phyloP scores from a whole-genome alignment of 2,329 filamentous ascomycete species.

The Phyllosticta capitalensis region DNA sequence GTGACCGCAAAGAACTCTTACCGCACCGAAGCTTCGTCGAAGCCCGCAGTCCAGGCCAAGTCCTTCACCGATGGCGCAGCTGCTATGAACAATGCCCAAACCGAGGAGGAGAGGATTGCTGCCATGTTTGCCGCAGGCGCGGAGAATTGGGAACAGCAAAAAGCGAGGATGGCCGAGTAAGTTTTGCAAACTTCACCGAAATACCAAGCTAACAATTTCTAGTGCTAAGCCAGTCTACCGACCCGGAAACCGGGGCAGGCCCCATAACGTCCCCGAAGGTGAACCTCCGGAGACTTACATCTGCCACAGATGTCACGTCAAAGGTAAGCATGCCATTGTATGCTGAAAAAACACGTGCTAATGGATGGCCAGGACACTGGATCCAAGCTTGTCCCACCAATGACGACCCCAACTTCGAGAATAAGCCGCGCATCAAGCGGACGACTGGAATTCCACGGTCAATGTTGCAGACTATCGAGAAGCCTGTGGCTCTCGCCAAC shows the following conservation, averaged over 20 bases:
- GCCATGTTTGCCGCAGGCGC: constrained; percentile 87
- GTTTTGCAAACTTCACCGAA: constrained; percentile 18
- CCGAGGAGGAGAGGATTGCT: constrained; percentile 86
- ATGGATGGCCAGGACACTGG: constrained; percentile 62
- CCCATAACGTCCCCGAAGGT: constrained; percentile 75
- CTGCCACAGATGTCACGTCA: constrained; percentile 91
- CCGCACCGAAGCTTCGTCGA: constrained; percentile 52
- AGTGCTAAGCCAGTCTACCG: constrained; percentile 36
- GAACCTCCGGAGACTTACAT: constrained; percentile 90
- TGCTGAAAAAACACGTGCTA: constrained; percentile 15
- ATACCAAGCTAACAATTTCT: constrained; percentile 7
- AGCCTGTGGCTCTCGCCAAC: constrained; percentile 63
- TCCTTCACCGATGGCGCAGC: constrained; percentile 43
- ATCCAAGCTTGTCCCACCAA: constrained; percentile 98
- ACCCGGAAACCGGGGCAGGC: constrained; percentile 44
- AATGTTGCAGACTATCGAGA: constrained; percentile 91
- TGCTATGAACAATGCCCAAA: constrained; percentile 69
- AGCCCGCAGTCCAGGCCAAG: constrained; percentile 34
- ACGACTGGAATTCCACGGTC: constrained; percentile 95
- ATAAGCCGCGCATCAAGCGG: constrained; percentile 83
- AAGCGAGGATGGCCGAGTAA: constrained; percentile 75
- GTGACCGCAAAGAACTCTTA: constrained; percentile 73
- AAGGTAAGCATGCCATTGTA: constrained; percentile 43
- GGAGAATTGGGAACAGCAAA: constrained; percentile 86
- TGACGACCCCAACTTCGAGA: constrained; percentile 91